Percentiles rank a stretch among this genome's conserved stretches.
Conservation (phyloP, 2,329 filamentous ascomycete species). For the Xylaria sp. region DNA sequence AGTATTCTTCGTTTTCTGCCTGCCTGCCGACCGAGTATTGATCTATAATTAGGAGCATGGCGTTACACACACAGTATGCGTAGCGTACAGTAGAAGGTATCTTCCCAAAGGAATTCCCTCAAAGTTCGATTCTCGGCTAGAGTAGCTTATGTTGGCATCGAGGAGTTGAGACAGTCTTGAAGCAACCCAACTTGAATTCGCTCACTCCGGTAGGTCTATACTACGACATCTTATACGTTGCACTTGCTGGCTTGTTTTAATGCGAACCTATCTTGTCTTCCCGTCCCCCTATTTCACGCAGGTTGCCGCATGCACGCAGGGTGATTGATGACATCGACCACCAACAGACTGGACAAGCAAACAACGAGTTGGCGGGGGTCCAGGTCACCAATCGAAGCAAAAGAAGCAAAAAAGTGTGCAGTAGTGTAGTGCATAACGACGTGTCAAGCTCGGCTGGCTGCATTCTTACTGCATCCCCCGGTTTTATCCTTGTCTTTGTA, state of each 20-base stretch:
- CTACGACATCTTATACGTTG: slow-evolving; percentile 11
- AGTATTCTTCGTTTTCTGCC: background rate
- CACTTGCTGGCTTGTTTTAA: background rate
- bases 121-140: background rate
- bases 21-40: background rate
- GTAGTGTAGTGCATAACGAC: slow-evolving; percentile 23
- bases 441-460: slow-evolving; percentile 26
- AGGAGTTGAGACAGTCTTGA: slow-evolving; percentile 16
- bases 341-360: slow-evolving; percentile 10
- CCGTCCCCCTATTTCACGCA: slow-evolving; percentile 27
- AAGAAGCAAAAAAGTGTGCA: background rate
- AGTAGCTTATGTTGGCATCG: background rate
- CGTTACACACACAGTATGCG: background rate
- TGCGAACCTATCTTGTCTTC: slow-evolving; percentile 1
- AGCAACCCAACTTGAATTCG: background rate
- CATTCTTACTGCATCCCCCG: slow-evolving; percentile 22
- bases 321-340: slow-evolving; percentile 23
- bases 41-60: slow-evolving; percentile 15
- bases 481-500: slow-evolving; percentile 15
- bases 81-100: too few relatives aligned
- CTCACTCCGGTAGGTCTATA: slow-evolving; percentile 12
- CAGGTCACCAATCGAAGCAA: slow-evolving; percentile 5
- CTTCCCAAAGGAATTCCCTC: background rate
- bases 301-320: slow-evolving; percentile 24
- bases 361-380: slow-evolving; percentile 6